Percentiles rank a stretch among this genome's conserved stretches.
Conservation (phyloP, 2,329 filamentous ascomycete genomes). For the Cordyceps cateniannulata region DNA sequence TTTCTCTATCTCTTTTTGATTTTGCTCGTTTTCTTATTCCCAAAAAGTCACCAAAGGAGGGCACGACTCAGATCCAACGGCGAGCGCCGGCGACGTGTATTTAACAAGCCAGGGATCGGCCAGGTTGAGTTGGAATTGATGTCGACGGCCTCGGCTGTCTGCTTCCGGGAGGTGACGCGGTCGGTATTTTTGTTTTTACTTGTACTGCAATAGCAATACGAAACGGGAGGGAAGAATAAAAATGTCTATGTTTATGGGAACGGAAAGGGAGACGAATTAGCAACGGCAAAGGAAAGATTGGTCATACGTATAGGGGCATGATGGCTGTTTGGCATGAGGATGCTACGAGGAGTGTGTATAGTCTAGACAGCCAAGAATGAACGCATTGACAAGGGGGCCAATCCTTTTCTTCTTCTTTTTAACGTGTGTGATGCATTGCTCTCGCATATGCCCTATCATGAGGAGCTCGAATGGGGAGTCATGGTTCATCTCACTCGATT, state of each 20-base stretch:
- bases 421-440: too few relatives aligned
- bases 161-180: constrained; percentile 7
- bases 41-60: constrained; percentile 5
- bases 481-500: neutral
- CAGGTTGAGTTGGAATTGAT: neutral
- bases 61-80: neutral
- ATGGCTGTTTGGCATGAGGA: constrained; percentile 12
- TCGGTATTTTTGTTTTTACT: constrained; percentile 13
- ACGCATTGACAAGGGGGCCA: constrained; percentile 10
- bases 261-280: constrained; percentile 11
- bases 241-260: constrained; percentile 10
- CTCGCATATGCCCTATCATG: too few relatives aligned
- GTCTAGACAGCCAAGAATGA: constrained; percentile 14
- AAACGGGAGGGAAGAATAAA: constrained; percentile 9
- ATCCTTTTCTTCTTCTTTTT: too few relatives aligned
- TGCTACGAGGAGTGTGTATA: constrained; percentile 9
- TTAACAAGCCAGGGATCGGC: neutral
- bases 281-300: constrained; percentile 13
- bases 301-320: constrained; percentile 12
- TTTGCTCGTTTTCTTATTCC: constrained; percentile 14
- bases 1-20: constrained; percentile 12
- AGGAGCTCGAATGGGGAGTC: too few relatives aligned
- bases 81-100: constrained; percentile 2
- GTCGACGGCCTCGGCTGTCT: constrained; percentile 12
- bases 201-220: constrained; percentile 9